Percentiles rank a stretch among this genome's conserved stretches.
Evolutionary conservation across 257 asterid species (phyloP).

Genomic region (Solanum pennellii): DNA sequence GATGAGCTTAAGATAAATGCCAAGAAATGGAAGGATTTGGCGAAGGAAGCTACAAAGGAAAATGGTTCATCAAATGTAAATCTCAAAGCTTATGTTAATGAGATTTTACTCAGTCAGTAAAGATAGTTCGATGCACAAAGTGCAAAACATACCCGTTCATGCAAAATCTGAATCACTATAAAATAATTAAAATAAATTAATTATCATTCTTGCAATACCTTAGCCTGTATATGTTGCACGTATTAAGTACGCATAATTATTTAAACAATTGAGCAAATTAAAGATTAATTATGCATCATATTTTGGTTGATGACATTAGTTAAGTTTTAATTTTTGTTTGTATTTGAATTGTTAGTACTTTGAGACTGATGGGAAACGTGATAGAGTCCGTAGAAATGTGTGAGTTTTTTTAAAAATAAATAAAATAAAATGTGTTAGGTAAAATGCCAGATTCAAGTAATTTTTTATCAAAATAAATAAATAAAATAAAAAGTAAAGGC

Average conservation of each 20-base stretch:
- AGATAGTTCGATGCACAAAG: not conserved
- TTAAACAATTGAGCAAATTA: not conserved
- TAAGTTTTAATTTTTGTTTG: not conserved
- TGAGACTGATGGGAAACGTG: not conserved
- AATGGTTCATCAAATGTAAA: constrained; percentile 25
- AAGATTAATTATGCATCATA: not conserved
- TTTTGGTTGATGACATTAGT: not conserved
- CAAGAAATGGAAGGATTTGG: constrained; percentile 31
- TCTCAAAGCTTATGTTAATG: constrained; percentile 17
- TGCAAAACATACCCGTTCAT: not conserved
- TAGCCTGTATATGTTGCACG: not conserved
- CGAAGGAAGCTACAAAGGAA: constrained; percentile 20
- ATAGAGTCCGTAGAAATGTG: not conserved
- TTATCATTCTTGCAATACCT: not conserved
- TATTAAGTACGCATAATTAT: not conserved
- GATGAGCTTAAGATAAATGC: constrained; percentile 18
- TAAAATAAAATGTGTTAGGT: too few relatives aligned
- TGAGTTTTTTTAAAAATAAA: too few relatives aligned
- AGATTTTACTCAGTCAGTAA: not conserved
- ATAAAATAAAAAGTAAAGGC: too few relatives aligned
- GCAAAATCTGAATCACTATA: not conserved
- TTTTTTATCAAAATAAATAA: too few relatives aligned
- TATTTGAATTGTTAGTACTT: not conserved
- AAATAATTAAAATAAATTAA: not conserved
- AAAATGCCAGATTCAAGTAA: too few relatives aligned